A percentile compares a stretch with the other conserved stretches of the same genome.
Evolutionary conservation across 208 protist species (phyloP).

Genomic region (Acanthamoeba lenticulata): DNA sequence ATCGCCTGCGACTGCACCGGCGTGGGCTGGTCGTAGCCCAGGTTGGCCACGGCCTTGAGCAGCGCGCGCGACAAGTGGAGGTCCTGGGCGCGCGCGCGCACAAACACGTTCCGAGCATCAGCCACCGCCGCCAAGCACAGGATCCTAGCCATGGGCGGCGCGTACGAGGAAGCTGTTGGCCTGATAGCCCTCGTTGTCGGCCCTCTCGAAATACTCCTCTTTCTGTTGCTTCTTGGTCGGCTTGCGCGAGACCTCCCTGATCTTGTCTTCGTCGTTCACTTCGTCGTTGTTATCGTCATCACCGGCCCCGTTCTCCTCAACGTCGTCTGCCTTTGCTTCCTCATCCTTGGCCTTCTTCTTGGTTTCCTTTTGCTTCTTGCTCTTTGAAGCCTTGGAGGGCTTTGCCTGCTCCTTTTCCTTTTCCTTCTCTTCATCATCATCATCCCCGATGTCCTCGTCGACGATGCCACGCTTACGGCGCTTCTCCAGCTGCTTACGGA

Average conservation of each 20-base stretch:
- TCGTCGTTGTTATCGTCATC: constrained; percentile 31
- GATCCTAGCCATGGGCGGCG: not conserved
- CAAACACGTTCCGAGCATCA: not conserved
- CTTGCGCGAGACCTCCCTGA: not conserved
- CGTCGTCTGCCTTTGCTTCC: constrained; percentile 13
- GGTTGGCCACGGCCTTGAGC: constrained; percentile 75
- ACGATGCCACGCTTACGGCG: not conserved
- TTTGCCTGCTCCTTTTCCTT: not conserved
- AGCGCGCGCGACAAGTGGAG: constrained; percentile 80
- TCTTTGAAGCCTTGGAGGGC: not conserved
- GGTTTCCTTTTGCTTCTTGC: not conserved
- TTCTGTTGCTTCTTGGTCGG: constrained; percentile 41
- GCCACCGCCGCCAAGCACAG: not conserved
- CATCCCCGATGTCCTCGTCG: constrained; percentile 9
- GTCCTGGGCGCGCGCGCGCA: too few relatives aligned
- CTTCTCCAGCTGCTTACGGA: not conserved
- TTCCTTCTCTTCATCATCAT: not conserved
- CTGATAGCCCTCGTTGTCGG: not conserved
- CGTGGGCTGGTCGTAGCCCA: constrained; percentile 83
- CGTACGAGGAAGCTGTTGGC: not conserved
- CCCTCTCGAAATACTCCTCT: not conserved
- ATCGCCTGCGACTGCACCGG: constrained; percentile 84
- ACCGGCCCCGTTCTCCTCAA: constrained; percentile 12
- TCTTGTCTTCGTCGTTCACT: constrained; percentile 40
- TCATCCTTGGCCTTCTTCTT: not conserved